Percentiles rank a stretch among this genome's conserved stretches.
Conservation (phyloP, 2,329 filamentous ascomycete species). For the Thielaviopsis ethacetica region DNA sequence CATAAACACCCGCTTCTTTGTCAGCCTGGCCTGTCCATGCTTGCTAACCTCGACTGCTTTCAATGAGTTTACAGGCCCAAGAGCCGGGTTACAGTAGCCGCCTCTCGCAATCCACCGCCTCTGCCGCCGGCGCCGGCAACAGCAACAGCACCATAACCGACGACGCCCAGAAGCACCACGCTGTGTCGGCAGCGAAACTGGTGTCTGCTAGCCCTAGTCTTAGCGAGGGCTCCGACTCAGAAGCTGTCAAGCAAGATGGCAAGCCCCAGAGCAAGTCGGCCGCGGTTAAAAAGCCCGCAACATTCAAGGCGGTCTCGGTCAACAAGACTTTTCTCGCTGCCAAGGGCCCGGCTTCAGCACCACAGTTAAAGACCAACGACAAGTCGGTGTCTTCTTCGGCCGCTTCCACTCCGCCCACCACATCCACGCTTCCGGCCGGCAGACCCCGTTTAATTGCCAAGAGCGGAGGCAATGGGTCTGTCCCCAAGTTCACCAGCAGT, state of each 20-base stretch:
- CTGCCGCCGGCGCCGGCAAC: neutral
- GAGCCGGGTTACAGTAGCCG: neutral
- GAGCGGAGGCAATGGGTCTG: constrained; percentile 41
- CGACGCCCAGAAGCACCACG: constrained; percentile 42
- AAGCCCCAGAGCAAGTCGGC: constrained; percentile 44
- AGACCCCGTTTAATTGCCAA: constrained; percentile 65
- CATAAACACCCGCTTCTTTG: neutral
- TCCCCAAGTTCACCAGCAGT: constrained; percentile 24
- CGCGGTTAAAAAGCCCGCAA: constrained; percentile 54
- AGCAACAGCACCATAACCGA: constrained; percentile 20
- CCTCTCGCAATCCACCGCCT: neutral
- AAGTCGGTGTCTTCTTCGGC: constrained; percentile 30
- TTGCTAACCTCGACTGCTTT: neutral
- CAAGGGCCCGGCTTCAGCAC: constrained; percentile 35
- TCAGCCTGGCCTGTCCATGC: neutral
- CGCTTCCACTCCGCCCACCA: constrained; percentile 20
- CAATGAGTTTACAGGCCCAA: neutral
- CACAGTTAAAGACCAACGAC: constrained; percentile 33
- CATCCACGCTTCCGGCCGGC: constrained; percentile 32
- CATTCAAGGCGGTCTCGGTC: constrained; percentile 73
- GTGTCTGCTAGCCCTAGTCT: constrained; percentile 42
- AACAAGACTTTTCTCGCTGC: constrained; percentile 72
- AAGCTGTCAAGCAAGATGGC: constrained; percentile 42
- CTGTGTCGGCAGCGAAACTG: neutral
- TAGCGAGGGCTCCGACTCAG: constrained; percentile 63